Evolutionary conservation across 169 alveolate species (phyloP), one percentile per base, ranked within the genome.

Genomic region (Theileria orientalis): DNA sequence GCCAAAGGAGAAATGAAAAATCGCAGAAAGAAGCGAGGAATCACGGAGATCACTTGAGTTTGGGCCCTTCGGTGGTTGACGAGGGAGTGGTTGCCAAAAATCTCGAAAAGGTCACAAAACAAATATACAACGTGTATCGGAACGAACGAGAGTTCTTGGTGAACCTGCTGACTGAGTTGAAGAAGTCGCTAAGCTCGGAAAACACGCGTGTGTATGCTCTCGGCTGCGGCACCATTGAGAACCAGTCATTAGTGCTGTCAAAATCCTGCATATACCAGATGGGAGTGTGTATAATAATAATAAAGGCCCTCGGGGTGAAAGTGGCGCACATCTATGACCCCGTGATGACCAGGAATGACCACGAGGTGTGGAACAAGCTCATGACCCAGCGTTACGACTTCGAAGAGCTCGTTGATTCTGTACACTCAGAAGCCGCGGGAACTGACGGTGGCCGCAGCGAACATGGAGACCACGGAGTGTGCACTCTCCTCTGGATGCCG

Each of bases 401-500:
- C n/a, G 42, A 56, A 56, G 21, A 56, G 5, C 2, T 1, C n/a
- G 66, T n/a, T 8, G 19, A 21, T 49, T 8, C n/a, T n/a, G 7
- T 21, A 1, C 30, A 49, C 19, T 49, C n/a, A n/a, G n/a, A n/a
- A n/a, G n/a, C n/a, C n/a, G n/a, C n/a, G n/a, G n/a, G n/a, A n/a
- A n/a, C n/a, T n/a, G n/a, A n/a, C n/a, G n/a, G n/a, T n/a, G n/a
- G n/a, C n/a, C n/a, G n/a, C n/a, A n/a, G n/a, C n/a, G n/a, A n/a
- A n/a, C n/a, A 2, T 32, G 32, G 27, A n/a, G 27, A 13, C 16
- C 35, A 21, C 29, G 27, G 27, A 16, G 27, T 57, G 46, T 74
- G 84, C 32, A 19, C 64, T 27, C 42, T 82, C 51, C 85, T 82
- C 32, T 73, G 74, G 74, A 82, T 82, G 89, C 89, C 89, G 1